phyloP scores from a whole-genome alignment of 73 alveolate genomes.

The Paramecium tetraurelia region DNA sequence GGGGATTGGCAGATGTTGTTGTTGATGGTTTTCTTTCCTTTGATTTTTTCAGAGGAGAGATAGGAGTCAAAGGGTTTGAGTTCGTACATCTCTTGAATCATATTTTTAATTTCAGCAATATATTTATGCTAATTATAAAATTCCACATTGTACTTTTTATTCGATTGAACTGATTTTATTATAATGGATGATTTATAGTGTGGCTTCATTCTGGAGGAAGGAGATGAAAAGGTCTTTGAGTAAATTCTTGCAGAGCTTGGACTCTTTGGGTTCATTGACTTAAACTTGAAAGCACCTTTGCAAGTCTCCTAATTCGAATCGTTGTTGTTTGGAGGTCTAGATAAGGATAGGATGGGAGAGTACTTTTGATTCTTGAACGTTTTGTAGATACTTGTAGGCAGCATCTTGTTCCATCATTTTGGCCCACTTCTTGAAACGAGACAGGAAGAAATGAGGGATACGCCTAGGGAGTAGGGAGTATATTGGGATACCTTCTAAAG shows the following conservation, averaged over 20 bases:
- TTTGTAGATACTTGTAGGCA: conserved; percentile 24
- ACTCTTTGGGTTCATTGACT: conserved; percentile 45
- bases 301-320: conserved; percentile 42
- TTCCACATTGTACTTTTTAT: conserved; percentile 12
- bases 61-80: background rate
- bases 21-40: background rate
- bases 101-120: conserved; percentile 40
- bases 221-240: conserved; percentile 29
- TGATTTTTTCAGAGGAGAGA: background rate
- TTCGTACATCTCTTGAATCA: conserved; percentile 1
- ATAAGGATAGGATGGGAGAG: background rate
- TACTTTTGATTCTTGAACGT: conserved; percentile 40
- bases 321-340: conserved; percentile 26
- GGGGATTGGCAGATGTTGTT: background rate
- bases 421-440: conserved; percentile 44
- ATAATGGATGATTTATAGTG: conserved; percentile 39
- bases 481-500: background rate
- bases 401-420: conserved; percentile 50
- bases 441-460: conserved; percentile 29
- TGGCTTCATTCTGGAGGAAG: conserved; percentile 35
- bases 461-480: background rate
- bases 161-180: conserved; percentile 46
- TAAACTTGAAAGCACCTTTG: conserved; percentile 28
- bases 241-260: background rate
- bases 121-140: conserved; percentile 34